Conservation (phyloP, 1,139 yeast species). For the Chernovozyma aurita region DNA sequence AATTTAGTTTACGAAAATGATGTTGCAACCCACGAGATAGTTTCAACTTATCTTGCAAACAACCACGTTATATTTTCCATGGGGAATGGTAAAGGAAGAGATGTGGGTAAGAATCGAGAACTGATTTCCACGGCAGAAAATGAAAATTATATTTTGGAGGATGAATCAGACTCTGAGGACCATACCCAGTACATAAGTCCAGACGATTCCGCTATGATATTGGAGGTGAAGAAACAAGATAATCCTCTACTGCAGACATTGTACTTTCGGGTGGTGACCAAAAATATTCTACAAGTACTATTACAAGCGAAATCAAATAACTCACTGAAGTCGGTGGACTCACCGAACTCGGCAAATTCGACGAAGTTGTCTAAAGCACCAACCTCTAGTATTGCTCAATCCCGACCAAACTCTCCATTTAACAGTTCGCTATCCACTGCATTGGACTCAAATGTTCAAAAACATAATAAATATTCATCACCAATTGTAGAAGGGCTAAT, state of each 20-base stretch:
- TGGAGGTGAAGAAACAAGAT: not conserved
- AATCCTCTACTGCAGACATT: not conserved
- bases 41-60: not conserved
- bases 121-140: not conserved
- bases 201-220: not conserved
- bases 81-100: not conserved
- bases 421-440: not conserved
- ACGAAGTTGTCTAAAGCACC: not conserved
- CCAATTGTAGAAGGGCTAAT: conserved; percentile 27
- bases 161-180: not conserved
- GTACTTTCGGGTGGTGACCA: conserved; percentile 1
- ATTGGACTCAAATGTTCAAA: not conserved
- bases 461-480: conserved; percentile 16
- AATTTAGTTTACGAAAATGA: not conserved
- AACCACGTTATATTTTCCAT: not conserved
- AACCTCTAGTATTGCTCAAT: not conserved
- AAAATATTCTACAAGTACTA: conserved; percentile 15
- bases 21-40: not conserved
- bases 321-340: not conserved
- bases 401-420: not conserved
- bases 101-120: not conserved
- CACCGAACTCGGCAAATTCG: not conserved
- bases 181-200: not conserved
- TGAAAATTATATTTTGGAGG: not conserved
- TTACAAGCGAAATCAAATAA: conserved; percentile 1